These are phyloP conservation scores for Blakeslea trispora DNA, from an alignment of 371 early-diverging fungal genomes.

Conservation along the genomic window DNA sequence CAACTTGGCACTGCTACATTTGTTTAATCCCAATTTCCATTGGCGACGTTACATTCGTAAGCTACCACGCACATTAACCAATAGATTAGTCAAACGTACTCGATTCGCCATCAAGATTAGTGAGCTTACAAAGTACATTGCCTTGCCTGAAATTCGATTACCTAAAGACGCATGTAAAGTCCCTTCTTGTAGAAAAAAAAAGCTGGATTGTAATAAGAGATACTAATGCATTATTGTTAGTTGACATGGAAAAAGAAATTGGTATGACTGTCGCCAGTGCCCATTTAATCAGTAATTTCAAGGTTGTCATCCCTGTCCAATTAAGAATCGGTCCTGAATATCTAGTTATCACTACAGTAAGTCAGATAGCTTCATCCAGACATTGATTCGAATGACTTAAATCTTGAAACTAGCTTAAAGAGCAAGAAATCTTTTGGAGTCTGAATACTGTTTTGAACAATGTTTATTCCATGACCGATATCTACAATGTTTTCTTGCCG, in stretches of 20 bases:
- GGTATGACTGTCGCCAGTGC: slow-evolving; percentile 60
- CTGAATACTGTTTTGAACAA: slow-evolving; percentile 75
- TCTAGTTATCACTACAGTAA: slow-evolving; percentile 70
- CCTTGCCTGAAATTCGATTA: slow-evolving; percentile 65
- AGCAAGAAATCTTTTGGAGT: slow-evolving; percentile 67
- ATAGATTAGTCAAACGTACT: slow-evolving; percentile 57
- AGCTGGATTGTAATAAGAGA: background rate
- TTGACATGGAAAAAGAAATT: slow-evolving; percentile 65
- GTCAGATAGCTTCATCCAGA: too few relatives aligned
- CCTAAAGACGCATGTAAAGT: slow-evolving; percentile 71
- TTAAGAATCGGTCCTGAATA: slow-evolving; percentile 77
- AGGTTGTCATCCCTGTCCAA: slow-evolving; percentile 66
- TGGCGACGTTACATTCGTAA: slow-evolving; percentile 54
- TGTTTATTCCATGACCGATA: slow-evolving; percentile 78
- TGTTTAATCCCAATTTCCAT: slow-evolving; percentile 67
- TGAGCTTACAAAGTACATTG: slow-evolving; percentile 66
- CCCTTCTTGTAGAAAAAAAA: background rate
- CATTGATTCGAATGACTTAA: too few relatives aligned
- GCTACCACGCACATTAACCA: slow-evolving; percentile 46
- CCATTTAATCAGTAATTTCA: slow-evolving; percentile 52
- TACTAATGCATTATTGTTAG: slow-evolving; percentile 15
- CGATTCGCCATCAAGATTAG: slow-evolving; percentile 56
- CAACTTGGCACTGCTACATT: slow-evolving; percentile 44
- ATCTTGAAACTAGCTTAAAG: slow-evolving; percentile 29
- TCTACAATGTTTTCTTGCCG: slow-evolving; percentile 63